Evolutionary conservation across 225 moss, liverwort and hornwort species (phyloP).

Genomic region (Thuidium tamariscinum): DNA sequence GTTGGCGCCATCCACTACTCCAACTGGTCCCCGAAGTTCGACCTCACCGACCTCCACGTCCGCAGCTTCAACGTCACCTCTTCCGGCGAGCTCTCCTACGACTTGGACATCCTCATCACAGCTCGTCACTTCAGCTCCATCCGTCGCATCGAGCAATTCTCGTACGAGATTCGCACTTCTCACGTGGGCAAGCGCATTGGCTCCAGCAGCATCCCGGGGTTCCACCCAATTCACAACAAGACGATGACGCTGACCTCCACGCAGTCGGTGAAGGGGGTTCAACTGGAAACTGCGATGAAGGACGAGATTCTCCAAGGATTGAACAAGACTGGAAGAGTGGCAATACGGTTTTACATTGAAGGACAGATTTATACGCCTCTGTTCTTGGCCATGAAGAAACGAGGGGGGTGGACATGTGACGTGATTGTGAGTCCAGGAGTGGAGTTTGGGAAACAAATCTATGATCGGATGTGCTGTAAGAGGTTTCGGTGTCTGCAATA

Average conservation of each 20-base stretch:
- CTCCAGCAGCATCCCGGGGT: not conserved
- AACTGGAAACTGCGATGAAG: not conserved
- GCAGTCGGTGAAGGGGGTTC: not conserved
- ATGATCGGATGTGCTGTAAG: not conserved
- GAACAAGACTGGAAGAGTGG: not conserved
- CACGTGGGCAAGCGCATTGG: not conserved
- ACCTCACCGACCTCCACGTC: conserved; percentile 9
- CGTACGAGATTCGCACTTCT: conserved; percentile 12
- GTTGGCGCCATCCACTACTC: not conserved
- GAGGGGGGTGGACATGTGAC: not conserved
- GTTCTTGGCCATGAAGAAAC: conserved; percentile 8
- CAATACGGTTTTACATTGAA: not conserved
- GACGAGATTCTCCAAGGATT: not conserved
- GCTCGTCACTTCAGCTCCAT: conserved; percentile 16
- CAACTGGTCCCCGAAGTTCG: not conserved
- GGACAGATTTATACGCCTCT: conserved; percentile 8
- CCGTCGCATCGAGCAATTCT: conserved; percentile 9
- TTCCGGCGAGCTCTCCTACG: not conserved
- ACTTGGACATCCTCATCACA: conserved; percentile 25
- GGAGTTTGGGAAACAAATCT: conserved; percentile 7
- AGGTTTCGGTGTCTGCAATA: not conserved
- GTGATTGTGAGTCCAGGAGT: conserved; percentile 1
- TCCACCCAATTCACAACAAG: not conserved
- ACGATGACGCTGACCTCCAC: not conserved
- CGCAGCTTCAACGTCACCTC: not conserved